phyloP scores from a whole-genome alignment of 169 alveolate genomes.

The Condylostoma magnum region DNA sequence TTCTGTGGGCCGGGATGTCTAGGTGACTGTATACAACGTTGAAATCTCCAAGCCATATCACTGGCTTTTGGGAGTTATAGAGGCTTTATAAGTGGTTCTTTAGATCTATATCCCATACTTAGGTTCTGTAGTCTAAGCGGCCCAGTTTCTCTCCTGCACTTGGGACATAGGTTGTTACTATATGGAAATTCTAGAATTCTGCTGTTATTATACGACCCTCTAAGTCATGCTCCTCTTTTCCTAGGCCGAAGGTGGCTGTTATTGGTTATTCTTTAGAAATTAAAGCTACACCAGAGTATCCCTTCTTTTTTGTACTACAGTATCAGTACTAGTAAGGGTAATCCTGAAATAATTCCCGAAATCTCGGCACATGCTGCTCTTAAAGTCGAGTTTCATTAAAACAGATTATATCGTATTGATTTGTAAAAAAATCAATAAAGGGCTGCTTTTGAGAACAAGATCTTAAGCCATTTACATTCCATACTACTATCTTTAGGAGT shows the following conservation, averaged over 20 bases:
- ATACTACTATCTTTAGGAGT: constrained; percentile 35
- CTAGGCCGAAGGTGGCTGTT: constrained; percentile 48
- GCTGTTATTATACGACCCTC: constrained; percentile 74
- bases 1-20: constrained; percentile 57
- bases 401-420: constrained; percentile 56
- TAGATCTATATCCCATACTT: constrained; percentile 75
- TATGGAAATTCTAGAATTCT: constrained; percentile 66
- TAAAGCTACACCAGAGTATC: constrained; percentile 76
- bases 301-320: constrained; percentile 37
- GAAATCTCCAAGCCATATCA: constrained; percentile 71
- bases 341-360: constrained; percentile 41
- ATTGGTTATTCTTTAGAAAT: constrained; percentile 49
- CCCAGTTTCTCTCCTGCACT: constrained; percentile 63
- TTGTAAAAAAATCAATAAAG: constrained; percentile 32
- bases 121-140: constrained; percentile 64
- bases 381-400: constrained; percentile 68
- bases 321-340: constrained; percentile 53
- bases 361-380: background rate
- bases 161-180: constrained; percentile 73
- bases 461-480: constrained; percentile 79
- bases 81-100: constrained; percentile 42
- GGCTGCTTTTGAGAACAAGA: constrained; percentile 27
- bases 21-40: constrained; percentile 71
- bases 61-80: constrained; percentile 52
- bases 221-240: constrained; percentile 49